These are phyloP conservation scores for Backusella sp. DNA, from an alignment of 192 early-diverging fungal species.

Conservation along the genomic window DNA sequence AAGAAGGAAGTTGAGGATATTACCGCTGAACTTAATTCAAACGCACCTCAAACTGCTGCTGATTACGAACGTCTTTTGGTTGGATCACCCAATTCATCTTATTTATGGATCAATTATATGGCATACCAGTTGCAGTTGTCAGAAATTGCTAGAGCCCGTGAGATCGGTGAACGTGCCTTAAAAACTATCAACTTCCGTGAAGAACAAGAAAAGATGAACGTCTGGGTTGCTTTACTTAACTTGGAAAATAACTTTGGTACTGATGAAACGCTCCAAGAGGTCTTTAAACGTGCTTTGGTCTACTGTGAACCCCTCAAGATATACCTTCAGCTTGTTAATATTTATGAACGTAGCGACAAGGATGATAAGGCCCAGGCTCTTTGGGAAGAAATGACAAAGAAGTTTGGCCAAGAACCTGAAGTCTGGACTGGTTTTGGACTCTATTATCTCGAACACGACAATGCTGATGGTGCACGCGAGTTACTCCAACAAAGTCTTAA, in stretches of 20 bases:
- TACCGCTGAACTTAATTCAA: constrained; percentile 63
- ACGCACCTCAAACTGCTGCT: constrained; percentile 71
- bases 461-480: constrained; percentile 75
- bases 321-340: constrained; percentile 83
- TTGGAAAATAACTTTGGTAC: constrained; percentile 95
- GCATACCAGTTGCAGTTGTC: constrained; percentile 95
- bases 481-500: constrained; percentile 79
- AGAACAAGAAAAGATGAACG: constrained; percentile 95
- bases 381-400: constrained; percentile 66
- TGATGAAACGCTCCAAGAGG: constrained; percentile 68
- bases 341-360: constrained; percentile 89
- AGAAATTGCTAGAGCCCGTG: constrained; percentile 90
- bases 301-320: constrained; percentile 89
- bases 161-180: constrained; percentile 91
- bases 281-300: constrained; percentile 85
- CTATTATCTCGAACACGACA: constrained; percentile 74
- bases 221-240: constrained; percentile 96
- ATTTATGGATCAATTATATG: constrained; percentile 99
- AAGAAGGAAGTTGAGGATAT: constrained; percentile 64
- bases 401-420: constrained; percentile 88
- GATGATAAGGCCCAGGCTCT: constrained; percentile 44
- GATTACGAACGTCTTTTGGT: constrained; percentile 94
- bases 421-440: constrained; percentile 88
- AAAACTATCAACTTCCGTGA: constrained; percentile 90
- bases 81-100: constrained; percentile 94